A percentile compares a stretch with the other conserved stretches of the same genome.
Conservation (phyloP, 2,329 filamentous ascomycete genomes). For the Aureobasidium sp. region DNA sequence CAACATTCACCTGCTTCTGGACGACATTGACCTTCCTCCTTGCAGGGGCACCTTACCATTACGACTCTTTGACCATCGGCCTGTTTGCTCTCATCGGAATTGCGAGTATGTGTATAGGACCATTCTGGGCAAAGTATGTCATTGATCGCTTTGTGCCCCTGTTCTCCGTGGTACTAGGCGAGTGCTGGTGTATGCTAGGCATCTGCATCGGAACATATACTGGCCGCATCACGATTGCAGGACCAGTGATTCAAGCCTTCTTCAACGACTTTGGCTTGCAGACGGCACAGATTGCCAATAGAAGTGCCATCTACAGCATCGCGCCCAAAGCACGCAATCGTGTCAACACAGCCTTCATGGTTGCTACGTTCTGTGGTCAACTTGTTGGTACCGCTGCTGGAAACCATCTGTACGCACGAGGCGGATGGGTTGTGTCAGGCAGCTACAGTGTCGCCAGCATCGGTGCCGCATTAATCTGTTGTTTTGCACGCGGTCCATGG, state of each 20-base stretch:
- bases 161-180: constrained; percentile 57
- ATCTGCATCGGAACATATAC: constrained; percentile 61
- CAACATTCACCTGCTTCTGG: constrained; percentile 61
- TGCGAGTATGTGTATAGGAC: constrained; percentile 56
- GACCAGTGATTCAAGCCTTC: constrained; percentile 64
- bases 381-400: constrained; percentile 53
- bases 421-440: constrained; percentile 50
- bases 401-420: constrained; percentile 46
- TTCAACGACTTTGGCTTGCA: constrained; percentile 65
- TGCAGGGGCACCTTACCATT: constrained; percentile 59
- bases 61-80: constrained; percentile 59
- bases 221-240: constrained; percentile 57
- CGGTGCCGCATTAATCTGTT: constrained; percentile 39
- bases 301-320: constrained; percentile 60
- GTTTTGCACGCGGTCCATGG: constrained; percentile 42
- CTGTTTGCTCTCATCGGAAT: constrained; percentile 74
- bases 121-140: constrained; percentile 60
- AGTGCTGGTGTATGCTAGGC: constrained; percentile 51
- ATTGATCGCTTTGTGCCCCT: constrained; percentile 63
- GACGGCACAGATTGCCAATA: constrained; percentile 65
- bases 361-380: constrained; percentile 66
- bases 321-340: constrained; percentile 64
- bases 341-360: constrained; percentile 78
- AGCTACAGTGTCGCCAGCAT: constrained; percentile 50
- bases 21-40: constrained; percentile 74